These are phyloP conservation scores for Spathaspora arborariae DNA, from an alignment of 805 yeast genomes.

Conservation along the genomic window DNA sequence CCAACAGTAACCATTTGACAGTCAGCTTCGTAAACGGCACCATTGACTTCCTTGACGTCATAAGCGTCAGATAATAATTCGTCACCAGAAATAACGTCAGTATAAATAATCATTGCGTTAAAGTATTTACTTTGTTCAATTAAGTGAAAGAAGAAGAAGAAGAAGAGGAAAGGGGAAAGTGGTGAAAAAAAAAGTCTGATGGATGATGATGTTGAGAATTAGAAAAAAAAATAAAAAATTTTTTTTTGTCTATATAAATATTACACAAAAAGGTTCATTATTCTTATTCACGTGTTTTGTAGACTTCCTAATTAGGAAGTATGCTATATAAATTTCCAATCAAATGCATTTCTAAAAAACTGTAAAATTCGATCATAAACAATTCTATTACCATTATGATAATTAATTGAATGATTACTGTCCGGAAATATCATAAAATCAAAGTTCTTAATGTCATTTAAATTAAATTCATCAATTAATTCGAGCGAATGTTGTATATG, in stretches of 20 bases:
- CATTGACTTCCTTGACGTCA: constrained; percentile 82
- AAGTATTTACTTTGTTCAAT: constrained; percentile 4
- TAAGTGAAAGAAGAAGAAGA: constrained; percentile 3
- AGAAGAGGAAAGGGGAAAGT: not conserved
- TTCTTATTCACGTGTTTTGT: constrained; percentile 9
- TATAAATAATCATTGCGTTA: constrained; percentile 41
- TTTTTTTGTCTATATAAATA: not conserved
- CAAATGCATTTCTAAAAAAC: constrained; percentile 17
- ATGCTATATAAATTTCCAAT: constrained; percentile 11
- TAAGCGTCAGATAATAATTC: constrained; percentile 97
- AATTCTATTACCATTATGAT: constrained; percentile 68
- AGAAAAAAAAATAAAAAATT: constrained; percentile 4
- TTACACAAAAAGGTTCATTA: not conserved
- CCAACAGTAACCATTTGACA: constrained; percentile 87
- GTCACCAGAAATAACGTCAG: constrained; percentile 88
- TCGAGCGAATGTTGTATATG: constrained; percentile 68
- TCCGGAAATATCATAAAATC: constrained; percentile 81
- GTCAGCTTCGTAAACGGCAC: constrained; percentile 94
- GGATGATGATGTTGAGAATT: not conserved
- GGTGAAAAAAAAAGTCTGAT: constrained; percentile 1
- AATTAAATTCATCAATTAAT: constrained; percentile 62
- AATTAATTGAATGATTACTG: constrained; percentile 68
- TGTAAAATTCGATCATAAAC: constrained; percentile 49
- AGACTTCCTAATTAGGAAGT: constrained; percentile 12
- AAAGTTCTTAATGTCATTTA: constrained; percentile 75